Percentiles rank a stretch among this genome's conserved stretches.
These are phyloP conservation scores for Pseudonitzschia delicatissima DNA, from an alignment of 108 stramenopile species.

Conservation along the genomic window DNA sequence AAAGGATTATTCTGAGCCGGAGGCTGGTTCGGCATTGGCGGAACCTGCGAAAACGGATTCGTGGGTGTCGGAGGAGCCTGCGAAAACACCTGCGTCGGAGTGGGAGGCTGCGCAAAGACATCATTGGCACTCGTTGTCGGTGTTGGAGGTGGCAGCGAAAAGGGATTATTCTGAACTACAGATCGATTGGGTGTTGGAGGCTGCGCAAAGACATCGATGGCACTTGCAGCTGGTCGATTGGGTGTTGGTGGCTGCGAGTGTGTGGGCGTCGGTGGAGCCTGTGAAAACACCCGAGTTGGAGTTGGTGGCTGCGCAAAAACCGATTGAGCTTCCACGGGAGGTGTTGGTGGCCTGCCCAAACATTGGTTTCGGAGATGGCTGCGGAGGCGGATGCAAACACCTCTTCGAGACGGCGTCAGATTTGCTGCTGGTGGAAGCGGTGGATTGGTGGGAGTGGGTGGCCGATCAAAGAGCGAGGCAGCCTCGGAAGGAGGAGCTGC, in stretches of 20 bases:
- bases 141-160: neutral
- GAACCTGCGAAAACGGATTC: neutral
- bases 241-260: neutral
- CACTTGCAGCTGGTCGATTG: neutral
- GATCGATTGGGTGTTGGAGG: neutral
- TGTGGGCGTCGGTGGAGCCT: neutral
- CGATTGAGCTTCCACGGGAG: neutral
- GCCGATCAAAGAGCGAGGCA: neutral
- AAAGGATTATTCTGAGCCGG: neutral
- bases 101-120: neutral
- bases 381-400: neutral
- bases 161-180: neutral
- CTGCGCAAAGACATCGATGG: neutral
- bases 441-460: conserved; percentile 6
- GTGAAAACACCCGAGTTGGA: neutral
- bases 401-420: neutral
- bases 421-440: neutral
- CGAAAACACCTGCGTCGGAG: neutral
- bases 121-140: neutral
- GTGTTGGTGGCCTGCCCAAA: neutral
- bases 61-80: neutral
- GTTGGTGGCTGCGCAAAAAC: neutral
- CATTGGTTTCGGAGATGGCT: neutral
- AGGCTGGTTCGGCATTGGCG: neutral
- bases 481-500: neutral